Conservation (phyloP, 2,329 filamentous ascomycete species). For the Endothia cerciana region DNA sequence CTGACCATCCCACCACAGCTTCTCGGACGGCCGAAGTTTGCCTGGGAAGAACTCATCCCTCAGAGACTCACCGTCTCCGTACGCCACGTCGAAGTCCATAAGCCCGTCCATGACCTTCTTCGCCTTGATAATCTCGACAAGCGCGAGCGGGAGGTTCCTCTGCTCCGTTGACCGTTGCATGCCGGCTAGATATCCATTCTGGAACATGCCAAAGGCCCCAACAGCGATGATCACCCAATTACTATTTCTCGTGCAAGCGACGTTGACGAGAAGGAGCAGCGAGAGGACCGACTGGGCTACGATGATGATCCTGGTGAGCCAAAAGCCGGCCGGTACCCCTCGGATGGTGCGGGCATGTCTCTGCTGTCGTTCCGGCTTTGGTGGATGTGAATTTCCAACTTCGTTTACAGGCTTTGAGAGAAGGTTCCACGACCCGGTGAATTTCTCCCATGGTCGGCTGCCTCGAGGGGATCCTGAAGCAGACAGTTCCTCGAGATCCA, state of each 20-base stretch:
- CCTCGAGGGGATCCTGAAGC: conserved; percentile 16
- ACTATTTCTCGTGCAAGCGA: conserved; percentile 40
- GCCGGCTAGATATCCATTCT: conserved; percentile 44
- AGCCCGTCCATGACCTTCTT: conserved; percentile 28
- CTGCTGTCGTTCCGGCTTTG: background rate
- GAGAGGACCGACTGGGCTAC: conserved; percentile 36
- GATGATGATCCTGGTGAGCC: conserved; percentile 26
- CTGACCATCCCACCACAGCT: conserved; percentile 22
- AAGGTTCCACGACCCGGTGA: background rate
- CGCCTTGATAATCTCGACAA: conserved; percentile 15
- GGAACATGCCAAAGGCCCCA: conserved; percentile 45
- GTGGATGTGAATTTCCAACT: no score
- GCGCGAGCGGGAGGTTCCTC: conserved; percentile 21
- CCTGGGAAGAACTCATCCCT: conserved; percentile 27
- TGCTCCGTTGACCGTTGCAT: conserved; percentile 34
- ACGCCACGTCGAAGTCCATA: conserved; percentile 23
- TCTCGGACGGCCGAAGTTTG: conserved; percentile 1
- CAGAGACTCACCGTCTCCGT: background rate
- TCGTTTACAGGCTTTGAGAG: background rate
- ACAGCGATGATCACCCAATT: conserved; percentile 47
- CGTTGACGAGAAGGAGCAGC: conserved; percentile 46
- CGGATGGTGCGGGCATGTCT: background rate
- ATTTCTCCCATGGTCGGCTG: conserved; percentile 24
- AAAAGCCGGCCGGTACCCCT: conserved; percentile 24
- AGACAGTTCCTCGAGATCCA: conserved; percentile 49